Evolutionary conservation across 75 land plant genomes (phyloP).

Genomic region (Cryptomeria japonica): DNA sequence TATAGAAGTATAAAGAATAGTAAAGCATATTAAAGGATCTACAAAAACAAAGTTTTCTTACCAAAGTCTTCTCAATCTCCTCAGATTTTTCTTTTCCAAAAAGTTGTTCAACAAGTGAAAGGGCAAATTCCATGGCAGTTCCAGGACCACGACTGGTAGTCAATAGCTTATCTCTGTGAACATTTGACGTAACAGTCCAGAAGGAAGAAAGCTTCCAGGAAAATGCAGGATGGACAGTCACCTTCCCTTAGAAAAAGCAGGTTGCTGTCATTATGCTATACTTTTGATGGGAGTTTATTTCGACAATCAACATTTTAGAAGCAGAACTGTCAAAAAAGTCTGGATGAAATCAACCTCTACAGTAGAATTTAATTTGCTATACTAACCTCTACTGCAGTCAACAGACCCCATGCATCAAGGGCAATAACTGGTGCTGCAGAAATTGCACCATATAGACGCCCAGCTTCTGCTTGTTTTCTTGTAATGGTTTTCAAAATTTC

Average conservation of each 20-base stretch:
- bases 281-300: background rate
- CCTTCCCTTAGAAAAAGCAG: constrained; percentile 40
- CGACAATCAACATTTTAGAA: background rate
- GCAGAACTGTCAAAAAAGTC: background rate
- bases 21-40: background rate
- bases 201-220: constrained; percentile 61
- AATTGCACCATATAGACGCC: constrained; percentile 82
- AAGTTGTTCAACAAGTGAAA: constrained; percentile 78
- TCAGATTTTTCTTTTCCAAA: constrained; percentile 53
- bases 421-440: constrained; percentile 97
- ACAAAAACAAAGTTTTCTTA: constrained; percentile 20
- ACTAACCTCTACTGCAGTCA: constrained; percentile 59
- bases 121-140: constrained; percentile 75
- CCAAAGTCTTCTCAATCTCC: constrained; percentile 51
- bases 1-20: background rate
- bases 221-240: constrained; percentile 83
- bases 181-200: constrained; percentile 60
- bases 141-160: constrained; percentile 96
- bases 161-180: constrained; percentile 67
- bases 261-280: background rate
- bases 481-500: constrained; percentile 58
- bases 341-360: background rate
- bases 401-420: constrained; percentile 82
- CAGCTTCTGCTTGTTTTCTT: constrained; percentile 68
- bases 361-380: background rate